Evolutionary conservation across 140 eudicot species (phyloP).

Genomic region (Stevia rebaudiana): DNA sequence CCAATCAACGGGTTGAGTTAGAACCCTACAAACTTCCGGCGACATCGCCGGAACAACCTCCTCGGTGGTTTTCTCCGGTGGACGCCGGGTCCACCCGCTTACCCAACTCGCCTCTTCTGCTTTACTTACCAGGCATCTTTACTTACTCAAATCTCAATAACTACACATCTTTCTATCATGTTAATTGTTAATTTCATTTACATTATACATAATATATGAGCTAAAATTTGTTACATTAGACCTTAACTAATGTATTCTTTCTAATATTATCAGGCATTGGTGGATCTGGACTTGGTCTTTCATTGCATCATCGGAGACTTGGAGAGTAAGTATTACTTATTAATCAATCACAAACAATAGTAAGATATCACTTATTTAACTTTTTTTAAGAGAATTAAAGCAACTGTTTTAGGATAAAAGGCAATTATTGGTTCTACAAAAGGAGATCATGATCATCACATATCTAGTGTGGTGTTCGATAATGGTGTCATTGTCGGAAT

Average conservation of each 20-base stretch:
- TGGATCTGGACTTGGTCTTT: slow-evolving; percentile 73
- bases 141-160: not conserved
- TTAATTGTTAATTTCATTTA: not conserved
- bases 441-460: too few species aligned
- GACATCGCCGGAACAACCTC: slow-evolving; percentile 48
- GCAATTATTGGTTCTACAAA: not conserved
- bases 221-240: too few species aligned
- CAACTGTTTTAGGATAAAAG: too few species aligned
- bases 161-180: not conserved
- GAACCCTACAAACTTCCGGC: slow-evolving; percentile 27
- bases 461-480: too few species aligned
- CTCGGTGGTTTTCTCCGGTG: slow-evolving; percentile 78
- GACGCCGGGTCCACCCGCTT: slow-evolving; percentile 35
- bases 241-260: too few species aligned
- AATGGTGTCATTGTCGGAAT: not conserved
- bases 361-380: not conserved
- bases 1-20: slow-evolving; percentile 13
- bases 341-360: not conserved
- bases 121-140: slow-evolving; percentile 59
- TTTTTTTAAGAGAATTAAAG: too few species aligned
- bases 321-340: slow-evolving; percentile 48
- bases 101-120: slow-evolving; percentile 57
- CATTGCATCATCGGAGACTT: slow-evolving; percentile 54
- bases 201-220: not conserved
- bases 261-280: slow-evolving; percentile 38